A percentile compares a stretch with the other conserved stretches of the same genome.
phyloP scores from a whole-genome alignment of 2,329 filamentous ascomycete species.

The Xylariales sp. region DNA sequence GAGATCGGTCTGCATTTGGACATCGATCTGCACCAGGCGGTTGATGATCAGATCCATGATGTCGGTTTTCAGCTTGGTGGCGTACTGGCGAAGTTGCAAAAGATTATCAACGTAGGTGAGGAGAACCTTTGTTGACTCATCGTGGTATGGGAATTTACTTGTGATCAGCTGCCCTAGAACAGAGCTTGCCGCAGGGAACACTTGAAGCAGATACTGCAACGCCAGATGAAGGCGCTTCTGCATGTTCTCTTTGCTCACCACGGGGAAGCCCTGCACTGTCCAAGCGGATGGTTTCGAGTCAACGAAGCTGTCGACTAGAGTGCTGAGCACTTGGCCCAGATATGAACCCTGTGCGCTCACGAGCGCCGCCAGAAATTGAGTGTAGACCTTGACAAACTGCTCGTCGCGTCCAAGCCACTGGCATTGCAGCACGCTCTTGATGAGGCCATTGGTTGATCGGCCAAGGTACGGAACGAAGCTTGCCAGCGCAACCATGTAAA shows the following conservation, averaged over 20 bases:
- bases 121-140: conserved; percentile 73
- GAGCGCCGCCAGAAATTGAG: conserved; percentile 64
- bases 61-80: conserved; percentile 72
- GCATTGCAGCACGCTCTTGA: conserved; percentile 54
- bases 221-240: conserved; percentile 71
- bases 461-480: conserved; percentile 57
- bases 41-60: conserved; percentile 81
- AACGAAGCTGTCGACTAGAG: conserved; percentile 76
- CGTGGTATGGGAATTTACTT: conserved; percentile 69
- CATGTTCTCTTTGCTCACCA: conserved; percentile 60
- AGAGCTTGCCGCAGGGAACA: conserved; percentile 75
- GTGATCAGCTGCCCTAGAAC: conserved; percentile 64
- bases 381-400: conserved; percentile 62
- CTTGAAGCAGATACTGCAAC: conserved; percentile 69
- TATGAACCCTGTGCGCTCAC: conserved; percentile 81
- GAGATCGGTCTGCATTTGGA: conserved; percentile 89
- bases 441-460: conserved; percentile 53
- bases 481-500: conserved; percentile 60
- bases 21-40: conserved; percentile 87
- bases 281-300: conserved; percentile 42
- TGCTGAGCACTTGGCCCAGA: conserved; percentile 68
- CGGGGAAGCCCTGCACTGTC: conserved; percentile 47
- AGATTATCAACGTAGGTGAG: conserved; percentile 86
- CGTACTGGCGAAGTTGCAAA: conserved; percentile 70
- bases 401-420: conserved; percentile 63